These are phyloP conservation scores for Huntiella savannae DNA, from an alignment of 2,329 filamentous ascomycete species.

Conservation along the genomic window DNA sequence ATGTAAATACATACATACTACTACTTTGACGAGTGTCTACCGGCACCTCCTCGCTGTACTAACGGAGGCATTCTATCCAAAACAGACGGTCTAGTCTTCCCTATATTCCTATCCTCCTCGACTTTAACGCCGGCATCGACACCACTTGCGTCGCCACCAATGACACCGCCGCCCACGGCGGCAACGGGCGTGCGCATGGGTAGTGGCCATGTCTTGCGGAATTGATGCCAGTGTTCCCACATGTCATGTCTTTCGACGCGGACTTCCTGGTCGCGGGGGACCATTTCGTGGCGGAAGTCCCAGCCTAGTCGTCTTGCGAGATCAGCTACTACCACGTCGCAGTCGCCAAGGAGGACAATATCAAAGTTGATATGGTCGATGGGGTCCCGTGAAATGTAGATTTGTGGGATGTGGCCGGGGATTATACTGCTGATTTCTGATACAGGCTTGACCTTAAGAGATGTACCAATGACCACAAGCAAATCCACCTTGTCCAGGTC, in stretches of 20 bases:
- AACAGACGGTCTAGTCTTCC: neutral
- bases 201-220: neutral
- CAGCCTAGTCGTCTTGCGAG: constrained; percentile 67
- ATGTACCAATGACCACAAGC: constrained; percentile 89
- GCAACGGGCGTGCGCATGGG: neutral
- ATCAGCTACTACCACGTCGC: constrained; percentile 76
- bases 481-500: constrained; percentile 70
- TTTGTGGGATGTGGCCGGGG: constrained; percentile 64
- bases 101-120: neutral
- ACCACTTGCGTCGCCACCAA: neutral
- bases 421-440: constrained; percentile 74
- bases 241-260: constrained; percentile 27
- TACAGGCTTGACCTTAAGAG: constrained; percentile 86
- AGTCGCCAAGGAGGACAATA: constrained; percentile 88
- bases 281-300: constrained; percentile 66
- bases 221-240: neutral
- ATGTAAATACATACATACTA: neutral
- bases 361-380: constrained; percentile 88
- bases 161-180: neutral
- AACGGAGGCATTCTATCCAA: neutral
- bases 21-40: neutral
- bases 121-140: neutral
- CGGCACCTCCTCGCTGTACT: neutral
- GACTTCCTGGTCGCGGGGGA: constrained; percentile 45
- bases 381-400: constrained; percentile 73